Conservation (phyloP, 129 eudicot genomes). For the Tagetes erecta region DNA sequence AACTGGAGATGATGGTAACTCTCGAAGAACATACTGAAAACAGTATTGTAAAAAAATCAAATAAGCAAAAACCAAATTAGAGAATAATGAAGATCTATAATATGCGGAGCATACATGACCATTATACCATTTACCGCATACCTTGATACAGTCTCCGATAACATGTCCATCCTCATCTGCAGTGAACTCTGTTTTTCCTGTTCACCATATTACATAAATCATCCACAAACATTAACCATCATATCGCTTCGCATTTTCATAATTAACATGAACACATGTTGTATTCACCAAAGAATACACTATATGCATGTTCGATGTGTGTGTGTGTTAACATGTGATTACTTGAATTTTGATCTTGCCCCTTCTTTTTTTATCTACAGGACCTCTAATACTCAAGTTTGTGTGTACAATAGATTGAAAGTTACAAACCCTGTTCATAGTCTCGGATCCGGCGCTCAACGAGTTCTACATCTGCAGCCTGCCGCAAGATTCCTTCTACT, state of each 20-base stretch:
- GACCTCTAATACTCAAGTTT: background rate
- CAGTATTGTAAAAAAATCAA: background rate
- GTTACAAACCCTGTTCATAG: conserved; percentile 78
- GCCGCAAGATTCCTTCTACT: conserved; percentile 95
- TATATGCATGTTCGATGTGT: background rate
- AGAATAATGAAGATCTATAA: background rate
- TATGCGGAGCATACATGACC: background rate
- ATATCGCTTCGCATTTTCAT: background rate
- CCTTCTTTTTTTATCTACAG: background rate
- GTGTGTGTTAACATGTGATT: background rate
- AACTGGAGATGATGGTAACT: conserved; percentile 97
- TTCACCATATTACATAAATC: conserved; percentile 16
- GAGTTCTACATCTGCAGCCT: conserved; percentile 97
- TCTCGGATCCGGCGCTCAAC: conserved; percentile 84
- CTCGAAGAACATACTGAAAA: conserved; percentile 81
- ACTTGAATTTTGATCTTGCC: background rate
- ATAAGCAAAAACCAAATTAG: background rate
- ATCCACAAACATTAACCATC: conserved; percentile 11
- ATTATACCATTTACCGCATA: conserved; percentile 1
- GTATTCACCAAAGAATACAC: too few species aligned
- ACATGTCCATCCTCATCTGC: conserved; percentile 89
- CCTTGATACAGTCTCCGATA: conserved; percentile 96
- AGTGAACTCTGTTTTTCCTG: conserved; percentile 82
- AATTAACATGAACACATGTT: too few species aligned
- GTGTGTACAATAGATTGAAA: background rate